A percentile compares a stretch with the other conserved stretches of the same genome.
phyloP scores from a whole-genome alignment of 1,284 basidiomycete species.

The Ceratobasidium sp. region DNA sequence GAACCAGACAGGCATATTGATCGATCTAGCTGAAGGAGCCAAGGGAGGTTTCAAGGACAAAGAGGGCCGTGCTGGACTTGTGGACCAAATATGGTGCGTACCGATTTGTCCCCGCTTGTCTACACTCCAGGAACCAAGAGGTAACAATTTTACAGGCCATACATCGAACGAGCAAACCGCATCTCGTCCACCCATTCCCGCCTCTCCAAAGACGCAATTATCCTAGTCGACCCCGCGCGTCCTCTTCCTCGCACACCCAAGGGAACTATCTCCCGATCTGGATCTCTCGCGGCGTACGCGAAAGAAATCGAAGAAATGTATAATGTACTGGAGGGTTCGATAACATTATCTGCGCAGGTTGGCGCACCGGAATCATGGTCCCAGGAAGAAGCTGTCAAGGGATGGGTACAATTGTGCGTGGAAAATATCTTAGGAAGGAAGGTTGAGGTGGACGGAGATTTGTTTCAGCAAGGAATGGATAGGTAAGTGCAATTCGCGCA shows the following conservation, averaged over 20 bases:
- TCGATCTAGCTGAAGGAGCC: constrained; percentile 55
- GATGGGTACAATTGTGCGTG: not conserved
- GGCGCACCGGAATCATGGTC: not conserved
- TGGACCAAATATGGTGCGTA: constrained; percentile 56
- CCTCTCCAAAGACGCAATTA: constrained; percentile 55
- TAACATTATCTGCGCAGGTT: not conserved
- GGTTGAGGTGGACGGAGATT: not conserved
- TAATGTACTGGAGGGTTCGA: constrained; percentile 18
- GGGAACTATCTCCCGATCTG: constrained; percentile 23
- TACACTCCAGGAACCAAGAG: not conserved
- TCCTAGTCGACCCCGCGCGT: not conserved
- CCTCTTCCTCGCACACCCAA: constrained; percentile 39
- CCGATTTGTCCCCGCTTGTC: not conserved
- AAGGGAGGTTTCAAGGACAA: constrained; percentile 51
- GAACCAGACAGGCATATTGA: constrained; percentile 58
- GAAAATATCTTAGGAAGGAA: not conserved
- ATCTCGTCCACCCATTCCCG: constrained; percentile 56
- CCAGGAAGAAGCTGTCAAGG: not conserved
- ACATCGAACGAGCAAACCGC: constrained; percentile 58
- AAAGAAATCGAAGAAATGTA: constrained; percentile 45
- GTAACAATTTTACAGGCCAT: constrained; percentile 48
- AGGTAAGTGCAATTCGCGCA: not conserved
- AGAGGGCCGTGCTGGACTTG: constrained; percentile 51
- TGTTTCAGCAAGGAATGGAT: constrained; percentile 29
- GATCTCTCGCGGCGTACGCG: constrained; percentile 31